phyloP scores from a whole-genome alignment of 2,329 filamentous ascomycete species.

The Penicillium decumbens region DNA sequence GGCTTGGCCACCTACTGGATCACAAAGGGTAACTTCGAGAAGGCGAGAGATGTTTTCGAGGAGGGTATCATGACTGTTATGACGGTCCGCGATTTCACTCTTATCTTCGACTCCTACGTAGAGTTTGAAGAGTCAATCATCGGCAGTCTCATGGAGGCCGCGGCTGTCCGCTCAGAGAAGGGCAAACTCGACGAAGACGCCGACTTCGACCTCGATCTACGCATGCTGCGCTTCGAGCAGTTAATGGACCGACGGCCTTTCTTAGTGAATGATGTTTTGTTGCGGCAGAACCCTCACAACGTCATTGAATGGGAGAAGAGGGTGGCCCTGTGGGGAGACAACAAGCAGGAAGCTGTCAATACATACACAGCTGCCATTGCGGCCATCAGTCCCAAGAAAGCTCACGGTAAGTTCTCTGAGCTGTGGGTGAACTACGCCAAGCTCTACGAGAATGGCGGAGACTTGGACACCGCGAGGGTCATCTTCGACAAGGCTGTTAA shows the following conservation, averaged over 20 bases:
- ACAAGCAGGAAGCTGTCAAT: conserved; percentile 83
- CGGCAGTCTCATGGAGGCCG: conserved; percentile 81
- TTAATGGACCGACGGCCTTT: conserved; percentile 96
- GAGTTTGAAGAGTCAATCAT: conserved; percentile 98
- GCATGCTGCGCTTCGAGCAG: conserved; percentile 97
- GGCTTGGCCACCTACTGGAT: conserved; percentile 97
- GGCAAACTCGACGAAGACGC: conserved; percentile 73
- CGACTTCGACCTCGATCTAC: conserved; percentile 90
- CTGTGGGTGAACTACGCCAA: conserved; percentile 97
- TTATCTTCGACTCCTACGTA: conserved; percentile 92
- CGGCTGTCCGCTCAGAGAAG: conserved; percentile 72
- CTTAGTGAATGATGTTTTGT: conserved; percentile 87
- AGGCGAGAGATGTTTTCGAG: conserved; percentile 87
- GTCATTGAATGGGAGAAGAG: conserved; percentile 97
- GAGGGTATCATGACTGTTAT: conserved; percentile 96
- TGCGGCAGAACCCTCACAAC: conserved; percentile 94
- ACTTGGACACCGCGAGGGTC: conserved; percentile 76
- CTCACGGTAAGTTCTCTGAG: conserved; percentile 86
- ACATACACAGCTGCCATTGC: conserved; percentile 94
- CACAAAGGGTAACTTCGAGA: conserved; percentile 84
- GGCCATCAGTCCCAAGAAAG: conserved; percentile 89
- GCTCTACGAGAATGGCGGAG: conserved; percentile 86
- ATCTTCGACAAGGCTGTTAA: conserved; percentile 98
- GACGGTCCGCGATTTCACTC: conserved; percentile 95
- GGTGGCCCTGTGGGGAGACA: conserved; percentile 91